Base-by-base conservation (phyloP, 2,329 filamentous ascomycete genomes). In the Hymenoscyphus repandus region DNA sequence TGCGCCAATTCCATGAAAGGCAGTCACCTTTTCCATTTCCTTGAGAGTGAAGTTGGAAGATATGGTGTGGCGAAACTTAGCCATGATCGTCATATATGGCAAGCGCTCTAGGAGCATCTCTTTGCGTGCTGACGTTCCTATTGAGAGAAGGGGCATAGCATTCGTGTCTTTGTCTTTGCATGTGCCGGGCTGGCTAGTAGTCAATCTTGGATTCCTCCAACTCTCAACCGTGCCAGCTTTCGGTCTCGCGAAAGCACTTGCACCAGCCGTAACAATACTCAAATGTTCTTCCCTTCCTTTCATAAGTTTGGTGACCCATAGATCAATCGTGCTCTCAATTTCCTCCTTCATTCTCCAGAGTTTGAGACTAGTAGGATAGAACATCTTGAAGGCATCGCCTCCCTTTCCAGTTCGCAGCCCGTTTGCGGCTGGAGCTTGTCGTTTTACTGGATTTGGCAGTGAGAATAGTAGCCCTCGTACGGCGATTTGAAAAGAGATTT, bases 401-500 rank as follows among this genome's bases (percentile, higher is more conserved):
- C 74, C 68, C 75, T 67, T 47, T 47, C 62, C 53, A 49, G 64
- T 52, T 55, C 61, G 50, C 53, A 65, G 51, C 2, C 63, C 64
- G 6, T 40, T 49, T 5, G 56, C 56, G 55, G 62, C 71, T 61
- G 64, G 69, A 62, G 63, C 63, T 75, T 75, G 77, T n/a, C 83
- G 78, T 66, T 88, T 92, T 9, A 99, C 93, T 0, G 92, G 92
- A 60, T 80, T 80, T 1, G 93, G 93, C 2, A 99, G 76, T 9
- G 83, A 85, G 66, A 95, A 95, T 0, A 96, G 70, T 45, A 97
- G 71, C 0, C 93, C 93, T 11, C 91, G 82, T 0, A 95, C 88
- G 4, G 90, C 90, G 15, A 92, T 84, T 58, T 99, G 89, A 58
- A 96, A 97, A 20, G 87, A 85, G 65, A 99, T 91, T 64, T 99